A percentile compares a stretch with the other conserved stretches of the same genome.
phyloP scores from a whole-genome alignment of 1,139 yeast species.

The Magnusiomyces ingens region DNA sequence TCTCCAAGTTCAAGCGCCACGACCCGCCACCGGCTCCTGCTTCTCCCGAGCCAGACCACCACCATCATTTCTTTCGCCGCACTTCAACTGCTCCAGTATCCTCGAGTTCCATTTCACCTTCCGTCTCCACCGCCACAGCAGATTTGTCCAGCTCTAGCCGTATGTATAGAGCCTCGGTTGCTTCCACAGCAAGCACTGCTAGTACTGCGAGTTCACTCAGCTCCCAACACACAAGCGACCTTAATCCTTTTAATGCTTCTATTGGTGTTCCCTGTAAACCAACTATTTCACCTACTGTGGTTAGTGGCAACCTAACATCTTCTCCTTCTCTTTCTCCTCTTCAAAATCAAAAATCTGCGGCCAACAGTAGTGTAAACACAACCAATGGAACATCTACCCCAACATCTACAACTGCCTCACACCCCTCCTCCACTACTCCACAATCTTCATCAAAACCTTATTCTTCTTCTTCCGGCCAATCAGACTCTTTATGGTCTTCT shows the following conservation, averaged over 20 bases:
- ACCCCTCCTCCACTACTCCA: neutral
- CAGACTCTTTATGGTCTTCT: too few species aligned
- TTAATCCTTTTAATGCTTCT: neutral
- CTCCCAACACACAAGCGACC: neutral
- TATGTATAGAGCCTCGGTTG: neutral
- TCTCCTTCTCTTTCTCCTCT: neutral
- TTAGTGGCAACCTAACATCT: neutral
- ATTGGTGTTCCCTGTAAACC: conserved; percentile 1
- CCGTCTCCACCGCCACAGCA: too few species aligned
- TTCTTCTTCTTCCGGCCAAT: too few species aligned
- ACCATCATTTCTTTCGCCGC: too few species aligned
- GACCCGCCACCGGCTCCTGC: neutral
- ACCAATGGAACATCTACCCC: neutral
- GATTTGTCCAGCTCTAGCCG: too few species aligned
- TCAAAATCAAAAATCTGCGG: neutral
- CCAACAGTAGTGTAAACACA: neutral
- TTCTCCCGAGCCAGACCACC: neutral
- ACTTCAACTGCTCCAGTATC: too few species aligned
- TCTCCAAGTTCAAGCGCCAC: conserved; percentile 2
- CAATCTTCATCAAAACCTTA: neutral
- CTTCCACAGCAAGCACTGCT: neutral
- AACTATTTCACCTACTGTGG: neutral
- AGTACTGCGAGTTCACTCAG: neutral
- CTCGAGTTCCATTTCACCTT: too few species aligned
- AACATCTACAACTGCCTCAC: neutral